phyloP scores from a whole-genome alignment of 2,329 filamentous ascomycete genomes.

The Penicillium psychrosexuale region DNA sequence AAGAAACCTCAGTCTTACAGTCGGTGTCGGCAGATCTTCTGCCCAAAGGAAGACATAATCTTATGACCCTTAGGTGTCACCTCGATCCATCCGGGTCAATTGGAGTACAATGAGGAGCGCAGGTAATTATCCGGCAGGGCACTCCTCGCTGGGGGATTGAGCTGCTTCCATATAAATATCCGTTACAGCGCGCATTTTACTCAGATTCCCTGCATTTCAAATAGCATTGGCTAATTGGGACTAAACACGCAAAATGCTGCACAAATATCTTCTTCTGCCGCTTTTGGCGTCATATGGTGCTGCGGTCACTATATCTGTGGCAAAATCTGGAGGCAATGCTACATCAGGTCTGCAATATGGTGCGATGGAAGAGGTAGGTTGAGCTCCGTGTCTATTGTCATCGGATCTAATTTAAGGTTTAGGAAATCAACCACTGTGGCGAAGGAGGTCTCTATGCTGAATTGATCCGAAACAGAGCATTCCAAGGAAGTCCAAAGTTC shows the following conservation, averaged over 20 bases:
- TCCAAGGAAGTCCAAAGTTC: slow-evolving; percentile 32
- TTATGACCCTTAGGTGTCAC: background rate
- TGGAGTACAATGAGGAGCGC: background rate
- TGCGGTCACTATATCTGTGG: slow-evolving; percentile 28
- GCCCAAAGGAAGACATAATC: background rate
- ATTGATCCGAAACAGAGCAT: slow-evolving; percentile 35
- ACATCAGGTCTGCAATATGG: slow-evolving; percentile 30
- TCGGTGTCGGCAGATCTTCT: background rate
- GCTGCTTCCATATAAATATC: slow-evolving; percentile 1
- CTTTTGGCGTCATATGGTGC: slow-evolving; percentile 25
- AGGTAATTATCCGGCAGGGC: background rate
- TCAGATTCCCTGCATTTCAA: background rate
- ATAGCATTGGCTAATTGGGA: slow-evolving; percentile 9
- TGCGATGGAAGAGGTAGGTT: slow-evolving; percentile 31
- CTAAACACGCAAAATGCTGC: slow-evolving; percentile 16
- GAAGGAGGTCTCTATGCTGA: slow-evolving; percentile 38
- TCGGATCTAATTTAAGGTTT: background rate
- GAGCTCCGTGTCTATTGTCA: background rate
- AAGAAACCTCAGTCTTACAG: slow-evolving; percentile 2
- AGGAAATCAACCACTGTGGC: slow-evolving; percentile 35
- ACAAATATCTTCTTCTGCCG: slow-evolving; percentile 23
- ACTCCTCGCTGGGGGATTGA: background rate
- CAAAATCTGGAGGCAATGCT: slow-evolving; percentile 30
- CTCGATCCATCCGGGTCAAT: background rate
- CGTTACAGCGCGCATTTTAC: background rate